Base-by-base conservation (phyloP, 2,329 filamentous ascomycete species). In the Sporothrix schenckii region DNA sequence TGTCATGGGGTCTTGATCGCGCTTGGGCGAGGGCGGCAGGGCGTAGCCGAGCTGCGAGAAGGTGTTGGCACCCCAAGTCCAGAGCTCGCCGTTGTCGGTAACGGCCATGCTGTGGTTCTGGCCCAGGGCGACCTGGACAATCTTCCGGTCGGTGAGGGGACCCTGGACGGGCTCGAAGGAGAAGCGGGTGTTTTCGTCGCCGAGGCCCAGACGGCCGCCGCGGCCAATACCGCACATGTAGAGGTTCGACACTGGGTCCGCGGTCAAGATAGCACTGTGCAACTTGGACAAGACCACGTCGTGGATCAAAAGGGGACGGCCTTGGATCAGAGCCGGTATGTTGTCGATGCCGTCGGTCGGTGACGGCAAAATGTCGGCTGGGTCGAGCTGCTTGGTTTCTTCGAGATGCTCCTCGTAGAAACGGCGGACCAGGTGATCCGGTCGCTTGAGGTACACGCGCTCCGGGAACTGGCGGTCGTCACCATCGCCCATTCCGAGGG, bases 391-490 rank as follows among this genome's bases (percentile, higher is more conserved):
- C 49, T 58, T 54, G 11, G 60, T 63, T 68, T 85, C 78, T 41
- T 86, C 83, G 6, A 90, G 80, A 75, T 91, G 86, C 74, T 94
- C 91, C 49, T 87, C 83, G 76, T 93, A 88, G 74, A 97, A 92
- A 61, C 88, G 85, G 66, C 88, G 86, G 16, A 97, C 79, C 1
- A 98, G 83, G 76, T 92, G 88, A 30, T 92, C 89, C 0, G 95
- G 93, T 19, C 94, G 88, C 69, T 88, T 87, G 47, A 98, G 80
- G 44, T 85, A 83, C 13, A 97, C 88, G 11, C 93, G 91, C 78
- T 98, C 95, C 0, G 95, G 95, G 76, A 91, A 97, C 74, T 98
- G 94, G 3, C 95, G 89, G 77, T 99, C 94, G 78, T 97, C 93
- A 76, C 96, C 91, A 77, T 99, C 94, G n/a, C 94, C 94, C 72